A percentile compares a stretch with the other conserved stretches of the same genome.
phyloP scores from a whole-genome alignment of 352 stramenopile species.

The Phytophthora niederhauseri region DNA sequence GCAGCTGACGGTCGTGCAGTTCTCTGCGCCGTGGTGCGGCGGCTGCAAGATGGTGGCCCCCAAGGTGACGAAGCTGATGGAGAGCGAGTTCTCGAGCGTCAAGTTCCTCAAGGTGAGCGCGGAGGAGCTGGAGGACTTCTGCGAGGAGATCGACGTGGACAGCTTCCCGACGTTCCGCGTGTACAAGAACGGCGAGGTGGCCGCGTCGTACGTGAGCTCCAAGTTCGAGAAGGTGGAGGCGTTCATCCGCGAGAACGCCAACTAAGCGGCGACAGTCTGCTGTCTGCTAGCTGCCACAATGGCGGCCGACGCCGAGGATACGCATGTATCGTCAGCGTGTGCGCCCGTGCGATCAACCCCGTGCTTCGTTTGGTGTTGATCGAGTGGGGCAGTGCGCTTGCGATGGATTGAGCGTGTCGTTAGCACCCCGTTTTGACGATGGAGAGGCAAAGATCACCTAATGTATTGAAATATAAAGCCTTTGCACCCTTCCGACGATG shows the following conservation, averaged over 20 bases:
- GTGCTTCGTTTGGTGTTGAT: neutral
- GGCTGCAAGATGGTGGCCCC: constrained; percentile 77
- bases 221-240: constrained; percentile 84
- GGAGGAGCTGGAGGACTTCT: constrained; percentile 78
- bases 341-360: neutral
- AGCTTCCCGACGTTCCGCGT: constrained; percentile 82
- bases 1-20: constrained; percentile 61
- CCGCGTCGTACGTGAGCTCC: constrained; percentile 77
- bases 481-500: neutral
- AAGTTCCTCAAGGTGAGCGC: constrained; percentile 77
- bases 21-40: constrained; percentile 80
- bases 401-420: constrained; percentile 8
- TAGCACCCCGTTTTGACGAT: constrained; percentile 1
- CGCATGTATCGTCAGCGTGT: neutral
- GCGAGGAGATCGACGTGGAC: constrained; percentile 78
- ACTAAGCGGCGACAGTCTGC: constrained; percentile 17
- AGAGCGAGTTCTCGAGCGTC: constrained; percentile 52
- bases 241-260: constrained; percentile 61
- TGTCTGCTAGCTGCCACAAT: neutral
- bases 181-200: constrained; percentile 73
- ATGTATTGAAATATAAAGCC: constrained; percentile 30
- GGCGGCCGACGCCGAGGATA: neutral
- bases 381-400: neutral
- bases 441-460: constrained; percentile 6
- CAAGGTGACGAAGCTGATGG: constrained; percentile 62